Evolutionary conservation across 192 early-diverging fungal species (phyloP).

Genomic region (Rhizoclosmatium globosum): DNA sequence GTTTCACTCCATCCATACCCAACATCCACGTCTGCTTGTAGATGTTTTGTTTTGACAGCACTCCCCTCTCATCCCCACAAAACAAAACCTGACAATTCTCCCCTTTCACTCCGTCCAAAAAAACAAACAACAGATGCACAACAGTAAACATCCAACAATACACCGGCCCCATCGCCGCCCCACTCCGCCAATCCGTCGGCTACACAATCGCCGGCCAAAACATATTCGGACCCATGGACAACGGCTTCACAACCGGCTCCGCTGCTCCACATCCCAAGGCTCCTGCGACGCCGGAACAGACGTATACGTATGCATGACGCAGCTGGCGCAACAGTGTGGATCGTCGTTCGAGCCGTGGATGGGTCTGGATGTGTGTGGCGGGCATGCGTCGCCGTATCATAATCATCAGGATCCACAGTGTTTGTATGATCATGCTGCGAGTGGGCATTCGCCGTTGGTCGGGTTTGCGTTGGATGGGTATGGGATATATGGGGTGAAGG

Average conservation of each 20-base stretch:
- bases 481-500: slow-evolving; percentile 18
- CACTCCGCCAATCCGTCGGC: neutral
- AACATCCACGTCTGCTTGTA: too few species aligned
- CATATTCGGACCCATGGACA: slow-evolving; percentile 25
- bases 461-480: slow-evolving; percentile 22
- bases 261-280: neutral
- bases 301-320: neutral
- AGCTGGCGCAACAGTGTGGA: slow-evolving; percentile 14
- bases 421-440: slow-evolving; percentile 1
- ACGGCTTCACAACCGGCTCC: slow-evolving; percentile 15
- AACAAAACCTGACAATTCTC: neutral
- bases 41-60: too few species aligned
- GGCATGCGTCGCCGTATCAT: slow-evolving; percentile 10
- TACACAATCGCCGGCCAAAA: slow-evolving; percentile 6
- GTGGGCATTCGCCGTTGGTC: slow-evolving; percentile 18
- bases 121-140: neutral
- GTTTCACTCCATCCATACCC: neutral
- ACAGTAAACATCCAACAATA: neutral
- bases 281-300: slow-evolving; percentile 24
- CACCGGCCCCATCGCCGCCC: neutral
- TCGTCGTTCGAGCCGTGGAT: neutral
- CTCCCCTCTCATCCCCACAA: neutral
- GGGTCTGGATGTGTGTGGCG: slow-evolving; percentile 5
- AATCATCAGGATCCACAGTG: neutral
- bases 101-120: too few species aligned